These are phyloP conservation scores for Lentinula novae-zelandiae DNA, from an alignment of 1,284 basidiomycete species.

Conservation along the genomic window DNA sequence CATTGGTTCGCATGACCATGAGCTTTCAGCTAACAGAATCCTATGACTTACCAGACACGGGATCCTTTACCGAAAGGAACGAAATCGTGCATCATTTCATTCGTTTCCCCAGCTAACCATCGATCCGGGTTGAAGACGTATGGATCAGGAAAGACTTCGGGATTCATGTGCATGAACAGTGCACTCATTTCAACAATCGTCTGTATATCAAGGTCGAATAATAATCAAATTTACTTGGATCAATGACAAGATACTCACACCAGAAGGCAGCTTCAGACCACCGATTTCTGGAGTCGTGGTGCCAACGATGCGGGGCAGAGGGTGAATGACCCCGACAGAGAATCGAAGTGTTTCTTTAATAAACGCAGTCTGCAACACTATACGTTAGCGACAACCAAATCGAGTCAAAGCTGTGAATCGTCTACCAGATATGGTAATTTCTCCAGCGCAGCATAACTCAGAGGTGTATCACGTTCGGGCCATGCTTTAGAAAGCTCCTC, in stretches of 20 bases:
- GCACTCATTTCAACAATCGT: constrained; percentile 9
- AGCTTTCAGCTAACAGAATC: not conserved
- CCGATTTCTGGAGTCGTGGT: not conserved
- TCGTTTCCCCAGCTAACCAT: constrained; percentile 3
- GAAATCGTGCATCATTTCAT: constrained; percentile 5
- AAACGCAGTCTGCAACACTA: constrained; percentile 7
- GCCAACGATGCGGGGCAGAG: constrained; percentile 12
- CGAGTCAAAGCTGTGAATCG: not conserved
- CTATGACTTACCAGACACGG: constrained; percentile 3
- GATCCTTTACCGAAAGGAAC: constrained; percentile 9
- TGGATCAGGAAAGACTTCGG: constrained; percentile 10
- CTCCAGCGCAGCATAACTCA: constrained; percentile 23
- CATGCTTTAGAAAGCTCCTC: constrained; percentile 25
- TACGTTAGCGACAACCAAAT: not conserved
- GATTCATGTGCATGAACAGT: constrained; percentile 6
- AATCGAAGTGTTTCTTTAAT: constrained; percentile 12
- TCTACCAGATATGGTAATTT: constrained; percentile 30
- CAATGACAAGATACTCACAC: constrained; percentile 1
- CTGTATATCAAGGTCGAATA: not conserved
- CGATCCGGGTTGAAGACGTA: constrained; percentile 10
- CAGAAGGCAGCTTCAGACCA: constrained; percentile 3
- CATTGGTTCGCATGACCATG: not conserved
- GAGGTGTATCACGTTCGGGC: constrained; percentile 21
- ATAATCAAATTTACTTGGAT: not conserved
- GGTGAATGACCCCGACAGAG: constrained; percentile 10